Conservation (phyloP, 352 stramenopile genomes). For the Globisporangium abappressorium region DNA sequence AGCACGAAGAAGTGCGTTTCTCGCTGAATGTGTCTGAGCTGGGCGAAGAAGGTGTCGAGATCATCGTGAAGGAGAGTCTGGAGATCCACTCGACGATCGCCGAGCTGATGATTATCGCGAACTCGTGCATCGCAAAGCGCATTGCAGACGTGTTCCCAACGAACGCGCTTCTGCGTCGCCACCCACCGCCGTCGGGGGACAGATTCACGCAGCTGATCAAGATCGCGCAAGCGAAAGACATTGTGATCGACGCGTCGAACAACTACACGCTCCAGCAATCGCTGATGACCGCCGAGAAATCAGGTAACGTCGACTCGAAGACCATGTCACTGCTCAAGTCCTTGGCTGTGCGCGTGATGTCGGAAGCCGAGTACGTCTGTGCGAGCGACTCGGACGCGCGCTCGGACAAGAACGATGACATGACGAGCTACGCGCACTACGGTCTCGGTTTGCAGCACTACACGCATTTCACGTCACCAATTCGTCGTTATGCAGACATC, state of each 20-base stretch:
- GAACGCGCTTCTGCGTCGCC: constrained; percentile 83
- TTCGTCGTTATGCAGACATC: constrained; percentile 89
- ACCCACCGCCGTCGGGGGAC: constrained; percentile 73
- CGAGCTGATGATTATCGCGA: constrained; percentile 94
- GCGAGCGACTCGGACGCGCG: constrained; percentile 54
- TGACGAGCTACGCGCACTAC: constrained; percentile 81
- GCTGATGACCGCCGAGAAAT: constrained; percentile 50
- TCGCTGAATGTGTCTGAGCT: constrained; percentile 71
- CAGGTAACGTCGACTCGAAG: constrained; percentile 62
- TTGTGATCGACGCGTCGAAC: constrained; percentile 73
- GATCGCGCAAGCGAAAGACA: constrained; percentile 62
- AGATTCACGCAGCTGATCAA: constrained; percentile 76
- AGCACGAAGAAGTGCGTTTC: constrained; percentile 85
- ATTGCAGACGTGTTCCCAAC: constrained; percentile 82
- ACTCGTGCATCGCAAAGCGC: constrained; percentile 82
- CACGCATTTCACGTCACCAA: constrained; percentile 91
- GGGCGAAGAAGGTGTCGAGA: constrained; percentile 71
- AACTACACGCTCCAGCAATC: constrained; percentile 85
- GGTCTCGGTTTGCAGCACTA: constrained; percentile 88
- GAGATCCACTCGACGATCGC: constrained; percentile 94
- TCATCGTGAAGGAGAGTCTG: constrained; percentile 88
- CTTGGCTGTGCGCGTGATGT: constrained; percentile 92
- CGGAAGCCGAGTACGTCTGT: constrained; percentile 93
- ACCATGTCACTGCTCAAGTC: constrained; percentile 91
- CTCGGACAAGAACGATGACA: constrained; percentile 36